Conservation (phyloP, 768 basidiomycete species). For the Tephrocybe sp. region DNA sequence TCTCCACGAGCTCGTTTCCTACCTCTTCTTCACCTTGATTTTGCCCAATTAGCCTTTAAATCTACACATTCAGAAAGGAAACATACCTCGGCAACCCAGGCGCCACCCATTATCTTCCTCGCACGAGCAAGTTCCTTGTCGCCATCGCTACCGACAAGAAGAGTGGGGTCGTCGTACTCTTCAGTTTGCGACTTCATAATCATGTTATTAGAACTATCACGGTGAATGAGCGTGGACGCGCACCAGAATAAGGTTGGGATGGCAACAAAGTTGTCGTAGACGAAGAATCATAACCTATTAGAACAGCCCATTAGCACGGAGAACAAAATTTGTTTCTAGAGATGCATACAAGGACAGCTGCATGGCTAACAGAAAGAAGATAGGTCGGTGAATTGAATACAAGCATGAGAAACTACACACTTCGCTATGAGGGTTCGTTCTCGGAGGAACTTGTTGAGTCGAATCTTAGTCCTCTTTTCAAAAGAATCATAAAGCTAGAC, state of each 20-base stretch:
- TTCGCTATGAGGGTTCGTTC: conserved; percentile 72
- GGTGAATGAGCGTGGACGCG: conserved; percentile 17
- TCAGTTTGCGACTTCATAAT: conserved; percentile 37
- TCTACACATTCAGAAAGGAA: too few relatives aligned
- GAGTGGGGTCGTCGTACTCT: conserved; percentile 49
- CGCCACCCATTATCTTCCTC: conserved; percentile 41
- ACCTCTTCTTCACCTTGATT: conserved; percentile 38
- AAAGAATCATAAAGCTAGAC: conserved; percentile 56
- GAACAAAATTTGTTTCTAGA: too few relatives aligned
- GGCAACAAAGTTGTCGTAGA: conserved; percentile 71
- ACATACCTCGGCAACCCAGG: conserved; percentile 41
- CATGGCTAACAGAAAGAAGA: conserved; percentile 38
- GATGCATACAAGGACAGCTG: conserved; percentile 42
- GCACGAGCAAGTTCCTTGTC: conserved; percentile 64
- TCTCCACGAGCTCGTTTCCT: neutral
- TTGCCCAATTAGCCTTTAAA: neutral
- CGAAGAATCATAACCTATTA: conserved; percentile 70
- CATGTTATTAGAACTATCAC: neutral
- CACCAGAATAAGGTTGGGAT: conserved; percentile 71
- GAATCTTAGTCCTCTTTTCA: conserved; percentile 53
- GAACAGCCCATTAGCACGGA: neutral
- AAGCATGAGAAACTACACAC: conserved; percentile 36
- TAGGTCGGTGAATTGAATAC: neutral
- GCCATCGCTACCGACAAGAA: conserved; percentile 43
- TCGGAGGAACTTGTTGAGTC: conserved; percentile 59